Evolutionary conservation across 176 grass and related monocot genomes (phyloP).

Genomic region (Bolboschoenus planiculmis): DNA sequence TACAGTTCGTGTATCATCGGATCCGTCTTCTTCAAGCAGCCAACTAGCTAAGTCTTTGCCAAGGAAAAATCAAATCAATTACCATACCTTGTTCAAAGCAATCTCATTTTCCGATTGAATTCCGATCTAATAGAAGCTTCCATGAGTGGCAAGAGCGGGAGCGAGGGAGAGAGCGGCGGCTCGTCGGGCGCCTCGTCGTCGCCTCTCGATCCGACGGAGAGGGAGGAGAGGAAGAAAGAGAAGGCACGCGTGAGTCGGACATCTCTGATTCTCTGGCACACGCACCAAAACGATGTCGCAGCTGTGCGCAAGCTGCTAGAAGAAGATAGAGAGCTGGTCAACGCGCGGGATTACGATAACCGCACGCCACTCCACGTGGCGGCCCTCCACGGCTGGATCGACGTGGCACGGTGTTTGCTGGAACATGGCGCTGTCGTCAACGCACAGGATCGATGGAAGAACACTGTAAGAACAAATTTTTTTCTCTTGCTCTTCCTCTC

Average conservation of each 20-base stretch:
- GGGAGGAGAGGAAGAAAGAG: conserved; percentile 47
- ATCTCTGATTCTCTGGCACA: conserved; percentile 99
- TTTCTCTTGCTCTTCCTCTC: neutral
- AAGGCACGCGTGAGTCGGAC: conserved; percentile 81
- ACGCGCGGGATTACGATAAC: conserved; percentile 89
- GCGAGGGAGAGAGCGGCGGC: conserved; percentile 18
- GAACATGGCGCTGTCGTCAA: conserved; percentile 75
- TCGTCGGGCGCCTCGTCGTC: conserved; percentile 17
- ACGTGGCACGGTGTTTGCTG: conserved; percentile 81
- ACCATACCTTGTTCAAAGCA: neutral
- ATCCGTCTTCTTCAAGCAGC: neutral
- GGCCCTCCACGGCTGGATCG: conserved; percentile 78
- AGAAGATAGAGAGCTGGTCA: conserved; percentile 78
- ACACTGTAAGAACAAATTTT: conserved; percentile 49
- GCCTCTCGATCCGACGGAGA: conserved; percentile 23
- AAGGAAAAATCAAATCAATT: neutral
- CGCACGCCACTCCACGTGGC: conserved; percentile 97
- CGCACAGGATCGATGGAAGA: conserved; percentile 94
- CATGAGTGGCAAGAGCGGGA: conserved; percentile 24
- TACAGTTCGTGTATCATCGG: neutral
- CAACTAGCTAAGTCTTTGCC: neutral
- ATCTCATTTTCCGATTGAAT: neutral
- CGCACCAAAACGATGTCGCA: conserved; percentile 82
- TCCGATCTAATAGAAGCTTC: neutral
- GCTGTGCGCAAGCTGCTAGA: conserved; percentile 90